phyloP scores from a whole-genome alignment of 306 rosid species.

The Ceratonia siliqua region DNA sequence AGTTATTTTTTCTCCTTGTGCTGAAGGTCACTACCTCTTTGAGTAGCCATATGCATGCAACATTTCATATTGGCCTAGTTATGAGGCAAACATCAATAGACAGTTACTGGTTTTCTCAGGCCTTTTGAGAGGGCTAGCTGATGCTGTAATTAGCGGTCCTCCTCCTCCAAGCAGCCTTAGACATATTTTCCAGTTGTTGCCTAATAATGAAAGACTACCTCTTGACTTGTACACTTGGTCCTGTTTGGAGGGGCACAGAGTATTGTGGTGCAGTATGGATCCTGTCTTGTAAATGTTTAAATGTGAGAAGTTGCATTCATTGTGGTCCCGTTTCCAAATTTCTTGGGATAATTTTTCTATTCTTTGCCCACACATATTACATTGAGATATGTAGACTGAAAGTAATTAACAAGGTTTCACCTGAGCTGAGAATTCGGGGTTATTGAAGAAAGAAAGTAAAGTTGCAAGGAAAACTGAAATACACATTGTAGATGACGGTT shows the following conservation, averaged over 20 bases:
- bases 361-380: not conserved
- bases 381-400: not conserved
- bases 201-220: not conserved
- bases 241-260: not conserved
- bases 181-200: not conserved
- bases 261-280: not conserved
- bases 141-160: not conserved
- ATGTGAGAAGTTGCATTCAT: not conserved
- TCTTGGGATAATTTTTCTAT: not conserved
- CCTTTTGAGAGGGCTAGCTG: slow-evolving; percentile 14
- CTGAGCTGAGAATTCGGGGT: not conserved
- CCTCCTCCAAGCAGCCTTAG: slow-evolving; percentile 22
- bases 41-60: slow-evolving; percentile 20
- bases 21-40: slow-evolving; percentile 15
- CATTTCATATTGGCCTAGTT: slow-evolving; percentile 20
- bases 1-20: not conserved
- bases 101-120: slow-evolving; percentile 10
- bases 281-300: not conserved
- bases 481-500: not conserved
- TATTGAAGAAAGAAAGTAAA: not conserved
- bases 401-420: not conserved
- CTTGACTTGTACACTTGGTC: not conserved
- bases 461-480: not conserved
- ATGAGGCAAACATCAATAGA: slow-evolving; percentile 22
- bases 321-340: not conserved